phyloP scores from a whole-genome alignment of 169 alveolate genomes.

The Haemoproteus tartakovskyi region DNA sequence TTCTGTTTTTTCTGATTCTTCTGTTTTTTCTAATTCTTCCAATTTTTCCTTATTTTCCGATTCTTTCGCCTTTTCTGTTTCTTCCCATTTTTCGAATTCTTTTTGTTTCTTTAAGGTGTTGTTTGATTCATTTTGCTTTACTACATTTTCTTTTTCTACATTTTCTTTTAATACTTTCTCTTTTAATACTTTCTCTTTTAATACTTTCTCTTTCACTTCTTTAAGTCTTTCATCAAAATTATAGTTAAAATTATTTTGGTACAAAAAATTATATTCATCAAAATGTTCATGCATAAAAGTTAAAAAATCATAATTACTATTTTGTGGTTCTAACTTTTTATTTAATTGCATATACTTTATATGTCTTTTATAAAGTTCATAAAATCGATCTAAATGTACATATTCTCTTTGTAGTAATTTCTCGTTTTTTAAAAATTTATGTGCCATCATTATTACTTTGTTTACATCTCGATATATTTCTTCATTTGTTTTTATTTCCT shows the following conservation, averaged over 20 bases:
- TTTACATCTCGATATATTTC: conserved; percentile 27
- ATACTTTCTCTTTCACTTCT: conserved; percentile 1
- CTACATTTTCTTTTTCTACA: neutral
- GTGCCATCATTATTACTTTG: conserved; percentile 47
- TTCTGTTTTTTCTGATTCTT: neutral
- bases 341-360: conserved; percentile 26
- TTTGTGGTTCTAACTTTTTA: conserved; percentile 57
- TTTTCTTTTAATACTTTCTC: neutral
- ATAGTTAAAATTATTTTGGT: conserved; percentile 35
- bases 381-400: conserved; percentile 23
- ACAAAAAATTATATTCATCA: conserved; percentile 38
- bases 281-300: conserved; percentile 56
- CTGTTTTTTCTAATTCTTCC: too few species aligned
- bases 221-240: conserved; percentile 27
- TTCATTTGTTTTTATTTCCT: neutral
- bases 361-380: conserved; percentile 57
- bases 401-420: conserved; percentile 39
- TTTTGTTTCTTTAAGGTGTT: too few species aligned
- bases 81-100: too few species aligned
- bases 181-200: neutral
- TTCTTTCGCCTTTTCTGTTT: neutral
- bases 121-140: too few species aligned
- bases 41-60: too few species aligned
- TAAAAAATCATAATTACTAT: conserved; percentile 54
- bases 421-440: conserved; percentile 43